Evolutionary conservation across 2,329 filamentous ascomycete species (phyloP).

Genomic region (Microcyclosporella mali): DNA sequence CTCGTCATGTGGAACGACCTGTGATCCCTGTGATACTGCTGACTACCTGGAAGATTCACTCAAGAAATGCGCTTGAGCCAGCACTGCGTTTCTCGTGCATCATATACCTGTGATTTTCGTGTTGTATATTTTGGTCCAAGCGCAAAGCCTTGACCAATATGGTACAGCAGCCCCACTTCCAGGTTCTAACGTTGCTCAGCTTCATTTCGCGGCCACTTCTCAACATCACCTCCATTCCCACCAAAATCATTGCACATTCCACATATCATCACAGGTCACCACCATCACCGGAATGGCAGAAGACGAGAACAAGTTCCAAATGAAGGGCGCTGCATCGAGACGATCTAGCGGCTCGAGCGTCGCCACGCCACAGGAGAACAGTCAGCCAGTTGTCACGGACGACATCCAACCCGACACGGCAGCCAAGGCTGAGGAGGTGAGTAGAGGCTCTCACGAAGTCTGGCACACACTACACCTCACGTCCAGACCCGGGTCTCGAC

Average conservation of each 20-base stretch:
- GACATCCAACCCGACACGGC: constrained; percentile 10
- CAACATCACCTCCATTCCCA: too few relatives aligned
- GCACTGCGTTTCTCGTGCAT: too few relatives aligned
- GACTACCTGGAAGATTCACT: not conserved
- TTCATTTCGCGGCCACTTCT: too few relatives aligned
- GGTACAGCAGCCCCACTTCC: too few relatives aligned
- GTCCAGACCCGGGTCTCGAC: not conserved
- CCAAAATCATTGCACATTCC: too few relatives aligned
- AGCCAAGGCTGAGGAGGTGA: constrained; percentile 17
- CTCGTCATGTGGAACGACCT: too few relatives aligned
- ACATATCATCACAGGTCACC: too few relatives aligned
- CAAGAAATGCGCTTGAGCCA: too few relatives aligned
- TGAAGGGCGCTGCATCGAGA: constrained; percentile 19
- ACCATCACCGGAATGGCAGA: constrained; percentile 12
- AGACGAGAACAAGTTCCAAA: constrained; percentile 17
- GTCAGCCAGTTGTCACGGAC: constrained; percentile 9
- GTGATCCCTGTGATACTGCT: not conserved
- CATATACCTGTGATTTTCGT: too few relatives aligned
- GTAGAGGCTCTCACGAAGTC: constrained; percentile 6
- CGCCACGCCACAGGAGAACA: constrained; percentile 4
- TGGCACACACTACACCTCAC: not conserved
- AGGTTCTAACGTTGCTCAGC: too few relatives aligned
- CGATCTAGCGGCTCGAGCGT: constrained; percentile 3
- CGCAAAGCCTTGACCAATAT: too few relatives aligned
- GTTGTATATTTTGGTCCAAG: too few relatives aligned